Evolutionary conservation across 2,329 filamentous ascomycete species (phyloP).

Genomic region (Xylaria sp.): DNA sequence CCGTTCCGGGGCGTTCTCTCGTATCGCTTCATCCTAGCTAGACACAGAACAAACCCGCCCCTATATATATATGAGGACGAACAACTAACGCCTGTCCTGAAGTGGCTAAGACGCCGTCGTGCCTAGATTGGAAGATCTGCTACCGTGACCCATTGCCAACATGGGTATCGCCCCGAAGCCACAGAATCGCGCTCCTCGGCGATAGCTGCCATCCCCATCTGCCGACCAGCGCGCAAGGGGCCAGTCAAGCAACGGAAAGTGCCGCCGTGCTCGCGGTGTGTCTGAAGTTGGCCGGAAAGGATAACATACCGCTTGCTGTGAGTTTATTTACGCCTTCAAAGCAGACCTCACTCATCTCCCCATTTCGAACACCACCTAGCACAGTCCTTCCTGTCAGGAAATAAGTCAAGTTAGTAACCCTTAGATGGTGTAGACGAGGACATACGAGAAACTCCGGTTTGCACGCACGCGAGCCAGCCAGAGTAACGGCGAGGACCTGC

Average conservation of each 20-base stretch:
- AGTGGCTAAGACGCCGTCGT: constrained; percentile 50
- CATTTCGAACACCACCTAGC: no score
- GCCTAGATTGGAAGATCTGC: constrained; percentile 61
- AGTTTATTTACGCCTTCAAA: no score
- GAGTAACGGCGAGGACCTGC: constrained; percentile 50
- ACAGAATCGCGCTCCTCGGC: constrained; percentile 56
- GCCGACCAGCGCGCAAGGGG: constrained; percentile 59
- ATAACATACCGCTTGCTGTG: constrained; percentile 47
- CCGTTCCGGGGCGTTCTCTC: no score
- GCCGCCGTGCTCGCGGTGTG: constrained; percentile 52
- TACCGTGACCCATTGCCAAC: constrained; percentile 58
- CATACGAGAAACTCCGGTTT: constrained; percentile 52
- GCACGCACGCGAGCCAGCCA: constrained; percentile 48
- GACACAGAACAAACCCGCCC: background rate
- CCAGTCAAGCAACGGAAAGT: constrained; percentile 60
- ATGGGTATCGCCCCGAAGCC: constrained; percentile 55
- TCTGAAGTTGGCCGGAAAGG: constrained; percentile 49
- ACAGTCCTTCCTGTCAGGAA: background rate
- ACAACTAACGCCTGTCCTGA: background rate
- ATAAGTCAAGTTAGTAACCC: background rate
- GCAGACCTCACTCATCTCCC: no score
- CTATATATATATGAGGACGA: background rate
- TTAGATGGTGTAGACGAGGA: constrained; percentile 41
- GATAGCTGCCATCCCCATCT: constrained; percentile 61
- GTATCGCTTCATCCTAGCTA: background rate